These are phyloP conservation scores for Colletotrichum tanaceti DNA, from an alignment of 2,329 filamentous ascomycete species.

Conservation along the genomic window DNA sequence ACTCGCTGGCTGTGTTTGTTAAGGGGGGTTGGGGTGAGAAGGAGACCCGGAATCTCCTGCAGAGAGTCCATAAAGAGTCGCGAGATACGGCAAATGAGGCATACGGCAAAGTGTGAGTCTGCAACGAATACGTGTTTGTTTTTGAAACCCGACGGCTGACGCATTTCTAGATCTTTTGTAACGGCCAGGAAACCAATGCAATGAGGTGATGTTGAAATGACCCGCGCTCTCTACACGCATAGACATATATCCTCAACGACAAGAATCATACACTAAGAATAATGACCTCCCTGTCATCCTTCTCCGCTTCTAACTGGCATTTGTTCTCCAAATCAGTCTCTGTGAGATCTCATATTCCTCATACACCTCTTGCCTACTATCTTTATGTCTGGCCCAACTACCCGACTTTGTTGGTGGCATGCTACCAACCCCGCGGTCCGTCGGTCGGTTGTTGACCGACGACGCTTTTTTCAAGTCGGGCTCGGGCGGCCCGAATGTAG, in stretches of 20 bases:
- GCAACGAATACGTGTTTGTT: not conserved
- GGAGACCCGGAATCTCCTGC: conserved; percentile 47
- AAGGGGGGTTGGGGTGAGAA: conserved; percentile 49
- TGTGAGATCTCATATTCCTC: not conserved
- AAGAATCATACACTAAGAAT: conserved; percentile 5
- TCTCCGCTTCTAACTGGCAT: no score
- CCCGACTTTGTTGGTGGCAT: not conserved
- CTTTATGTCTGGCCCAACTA: not conserved
- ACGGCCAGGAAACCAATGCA: conserved; percentile 39
- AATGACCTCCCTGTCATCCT: not conserved
- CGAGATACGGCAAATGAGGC: conserved; percentile 47
- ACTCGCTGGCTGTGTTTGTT: conserved; percentile 50
- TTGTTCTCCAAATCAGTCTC: not conserved
- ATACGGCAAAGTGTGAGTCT: conserved; percentile 50
- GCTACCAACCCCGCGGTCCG: not conserved
- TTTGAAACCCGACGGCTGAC: not conserved
- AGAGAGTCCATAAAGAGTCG: conserved; percentile 48
- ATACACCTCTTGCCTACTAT: not conserved
- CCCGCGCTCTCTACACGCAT: not conserved
- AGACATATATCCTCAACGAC: not conserved
- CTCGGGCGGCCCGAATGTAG: conserved; percentile 3
- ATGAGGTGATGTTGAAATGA: not conserved
- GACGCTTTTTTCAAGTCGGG: not conserved
- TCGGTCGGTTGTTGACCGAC: conserved; percentile 12
- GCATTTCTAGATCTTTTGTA: conserved; percentile 30